These are phyloP conservation scores for Funneliformis caledonium DNA, from an alignment of 371 early-diverging fungal species.

Conservation along the genomic window DNA sequence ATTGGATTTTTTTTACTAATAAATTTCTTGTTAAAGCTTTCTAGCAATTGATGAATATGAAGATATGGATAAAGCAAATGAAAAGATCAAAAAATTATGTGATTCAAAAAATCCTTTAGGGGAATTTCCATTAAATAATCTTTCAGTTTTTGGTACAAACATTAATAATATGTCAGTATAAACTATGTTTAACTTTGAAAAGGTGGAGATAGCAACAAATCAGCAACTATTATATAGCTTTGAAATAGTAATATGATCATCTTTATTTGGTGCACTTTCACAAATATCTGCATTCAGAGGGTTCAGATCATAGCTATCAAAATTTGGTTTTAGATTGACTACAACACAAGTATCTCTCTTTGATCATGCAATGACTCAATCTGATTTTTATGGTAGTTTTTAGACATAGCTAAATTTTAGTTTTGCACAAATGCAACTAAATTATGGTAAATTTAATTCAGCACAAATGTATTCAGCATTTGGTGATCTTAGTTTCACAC, in stretches of 20 bases:
- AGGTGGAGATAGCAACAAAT: not conserved
- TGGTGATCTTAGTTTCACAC: too few species aligned
- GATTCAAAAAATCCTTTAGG: not conserved
- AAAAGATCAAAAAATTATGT: not conserved
- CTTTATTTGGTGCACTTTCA: not conserved
- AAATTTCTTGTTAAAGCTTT: constrained; percentile 1
- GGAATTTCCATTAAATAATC: too few species aligned
- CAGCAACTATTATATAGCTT: not conserved
- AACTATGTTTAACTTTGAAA: too few species aligned
- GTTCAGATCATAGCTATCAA: not conserved
- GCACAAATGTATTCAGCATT: too few species aligned
- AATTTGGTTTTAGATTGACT: not conserved
- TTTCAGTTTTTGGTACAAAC: too few species aligned
- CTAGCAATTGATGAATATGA: constrained; percentile 34
- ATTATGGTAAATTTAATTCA: too few species aligned
- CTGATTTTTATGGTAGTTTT: too few species aligned
- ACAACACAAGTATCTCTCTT: not conserved
- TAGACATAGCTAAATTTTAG: too few species aligned
- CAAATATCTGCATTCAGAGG: not conserved
- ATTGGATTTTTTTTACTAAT: not conserved
- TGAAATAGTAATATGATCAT: not conserved
- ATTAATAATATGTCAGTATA: too few species aligned
- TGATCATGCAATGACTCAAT: too few species aligned
- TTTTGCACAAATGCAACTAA: too few species aligned
- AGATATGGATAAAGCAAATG: not conserved